Evolutionary conservation across 805 yeast genomes (phyloP).

Genomic region (Ogataea allantospora): DNA sequence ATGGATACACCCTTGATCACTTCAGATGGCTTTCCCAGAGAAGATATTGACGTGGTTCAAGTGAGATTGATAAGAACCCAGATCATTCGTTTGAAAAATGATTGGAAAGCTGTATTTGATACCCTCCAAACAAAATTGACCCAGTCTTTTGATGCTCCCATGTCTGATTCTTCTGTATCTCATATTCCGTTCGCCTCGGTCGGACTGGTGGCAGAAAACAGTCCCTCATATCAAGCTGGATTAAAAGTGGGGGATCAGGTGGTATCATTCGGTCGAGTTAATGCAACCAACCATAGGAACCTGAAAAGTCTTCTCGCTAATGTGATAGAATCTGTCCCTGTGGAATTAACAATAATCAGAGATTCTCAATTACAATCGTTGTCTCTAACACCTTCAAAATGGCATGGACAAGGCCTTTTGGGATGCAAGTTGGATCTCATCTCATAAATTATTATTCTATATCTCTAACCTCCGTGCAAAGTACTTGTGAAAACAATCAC

Average conservation of each 20-base stretch:
- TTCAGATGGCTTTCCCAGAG: constrained; percentile 80
- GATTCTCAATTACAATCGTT: constrained; percentile 24
- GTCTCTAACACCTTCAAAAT: constrained; percentile 47
- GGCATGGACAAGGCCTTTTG: constrained; percentile 68
- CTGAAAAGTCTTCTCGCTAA: constrained; percentile 43
- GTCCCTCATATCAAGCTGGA: constrained; percentile 60
- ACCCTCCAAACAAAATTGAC: constrained; percentile 47
- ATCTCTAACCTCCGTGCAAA: constrained; percentile 79
- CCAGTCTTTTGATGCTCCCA: constrained; percentile 30
- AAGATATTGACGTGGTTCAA: constrained; percentile 76
- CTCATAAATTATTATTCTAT: background rate
- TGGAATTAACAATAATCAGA: constrained; percentile 25
- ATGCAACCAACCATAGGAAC: constrained; percentile 50
- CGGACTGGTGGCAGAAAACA: constrained; percentile 43
- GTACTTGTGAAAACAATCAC: constrained; percentile 86
- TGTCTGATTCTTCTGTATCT: constrained; percentile 11
- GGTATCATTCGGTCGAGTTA: constrained; percentile 50
- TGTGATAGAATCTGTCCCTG: constrained; percentile 5
- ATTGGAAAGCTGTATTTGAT: constrained; percentile 49
- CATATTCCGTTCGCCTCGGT: constrained; percentile 56
- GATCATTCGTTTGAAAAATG: constrained; percentile 70
- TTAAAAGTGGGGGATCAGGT: constrained; percentile 54
- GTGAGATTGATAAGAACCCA: constrained; percentile 60
- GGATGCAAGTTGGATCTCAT: constrained; percentile 58
- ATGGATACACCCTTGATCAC: constrained; percentile 67